Percentiles rank a stretch among this genome's conserved stretches.
Conservation (phyloP, 2,329 filamentous ascomycete genomes). For the Coniochaeta pulveracea region DNA sequence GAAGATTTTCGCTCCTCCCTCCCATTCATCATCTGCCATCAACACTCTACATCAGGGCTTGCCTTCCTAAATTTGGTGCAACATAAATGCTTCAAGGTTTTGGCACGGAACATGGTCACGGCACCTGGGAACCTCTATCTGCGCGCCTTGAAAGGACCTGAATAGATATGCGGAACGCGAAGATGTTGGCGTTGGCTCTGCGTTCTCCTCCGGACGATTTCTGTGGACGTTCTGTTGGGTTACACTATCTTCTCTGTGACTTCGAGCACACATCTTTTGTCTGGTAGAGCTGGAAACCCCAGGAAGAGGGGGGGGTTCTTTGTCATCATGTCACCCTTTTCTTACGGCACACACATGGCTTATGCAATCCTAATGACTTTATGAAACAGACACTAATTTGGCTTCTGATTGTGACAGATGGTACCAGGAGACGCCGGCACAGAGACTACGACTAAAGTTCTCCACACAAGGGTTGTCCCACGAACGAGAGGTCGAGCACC, state of each 20-base stretch:
- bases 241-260: background rate
- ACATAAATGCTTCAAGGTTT: no score
- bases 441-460: no score
- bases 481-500: no score
- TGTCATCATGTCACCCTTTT: background rate
- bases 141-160: no score
- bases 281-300: constrained; percentile 2
- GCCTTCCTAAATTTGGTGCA: no score
- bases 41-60: no score
- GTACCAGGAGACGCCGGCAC: no score
- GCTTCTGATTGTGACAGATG: constrained; percentile 27
- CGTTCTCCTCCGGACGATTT: background rate
- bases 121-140: no score
- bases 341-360: background rate
- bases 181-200: background rate
- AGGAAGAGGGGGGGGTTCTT: no score
- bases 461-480: no score
- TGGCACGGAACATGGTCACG: no score
- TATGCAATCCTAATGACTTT: constrained; percentile 4
- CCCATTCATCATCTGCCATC: background rate
- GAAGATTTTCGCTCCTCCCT: background rate
- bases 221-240: constrained; percentile 2
- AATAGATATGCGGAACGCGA: no score
- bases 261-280: constrained; percentile 3
- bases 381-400: constrained; percentile 24